Base-by-base conservation (phyloP, 139 green algal genomes). In the Tetratostichococcus sp. region DNA sequence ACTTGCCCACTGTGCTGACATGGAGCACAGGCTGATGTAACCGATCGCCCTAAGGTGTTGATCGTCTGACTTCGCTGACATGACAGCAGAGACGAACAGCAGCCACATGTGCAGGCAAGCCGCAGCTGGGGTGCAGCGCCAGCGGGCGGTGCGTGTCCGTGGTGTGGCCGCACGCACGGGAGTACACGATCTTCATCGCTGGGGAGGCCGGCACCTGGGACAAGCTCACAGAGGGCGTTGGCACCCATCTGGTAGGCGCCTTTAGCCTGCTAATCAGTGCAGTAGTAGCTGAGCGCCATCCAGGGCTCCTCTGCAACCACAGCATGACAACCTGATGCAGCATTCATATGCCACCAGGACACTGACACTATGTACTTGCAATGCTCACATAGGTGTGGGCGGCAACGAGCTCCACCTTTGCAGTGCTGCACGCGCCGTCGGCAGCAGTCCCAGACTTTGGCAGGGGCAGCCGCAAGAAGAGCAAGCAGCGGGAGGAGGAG, bases 321-420 rank as follows among this genome's bases (percentile, higher is more conserved):
- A n/a, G n/a, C n/a, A n/a, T n/a, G n/a, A n/a, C n/a, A n/a, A n/a
- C n/a, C n/a, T n/a, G n/a, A n/a, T n/a, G n/a, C n/a, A n/a, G n/a
- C n/a, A n/a, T n/a, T n/a, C n/a, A n/a, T n/a, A n/a, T n/a, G n/a
- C n/a, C n/a, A n/a, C n/a, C n/a, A n/a, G n/a, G n/a, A n/a, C n/a
- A n/a, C n/a, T n/a, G n/a, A n/a, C n/a, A n/a, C n/a, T n/a, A n/a
- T n/a, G n/a, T n/a, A n/a, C n/a, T n/a, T n/a, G n/a, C n/a, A n/a
- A n/a, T n/a, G n/a, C n/a, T n/a, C n/a, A n/a, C n/a, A n/a, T n/a
- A 62, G 50, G 50, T 62, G 33, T 82, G 77, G 77, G 77, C 77
- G 8, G 50, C 67, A 16, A 43, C 30, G n/a, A 58, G 72, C 14
- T 35, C 67, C 57, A 78, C 72, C 57, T 78, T 70, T 73, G 77